Conservation (phyloP, 2,329 filamentous ascomycete species). For the Fusarium tricinctum region DNA sequence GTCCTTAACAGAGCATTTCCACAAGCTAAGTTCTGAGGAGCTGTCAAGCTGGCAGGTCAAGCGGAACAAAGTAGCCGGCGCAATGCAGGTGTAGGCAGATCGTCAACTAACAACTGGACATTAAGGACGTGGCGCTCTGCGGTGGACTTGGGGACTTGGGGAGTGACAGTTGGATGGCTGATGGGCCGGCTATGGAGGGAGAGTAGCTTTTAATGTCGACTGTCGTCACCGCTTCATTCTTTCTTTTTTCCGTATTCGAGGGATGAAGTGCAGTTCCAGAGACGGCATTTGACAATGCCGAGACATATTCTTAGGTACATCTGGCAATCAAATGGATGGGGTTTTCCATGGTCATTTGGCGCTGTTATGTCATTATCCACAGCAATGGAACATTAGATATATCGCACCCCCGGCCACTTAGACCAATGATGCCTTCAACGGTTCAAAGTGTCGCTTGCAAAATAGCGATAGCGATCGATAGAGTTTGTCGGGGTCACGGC, state of each 20-base stretch:
- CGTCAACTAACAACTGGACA: conserved; percentile 28
- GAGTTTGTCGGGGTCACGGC: conserved; percentile 17
- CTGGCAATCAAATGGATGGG: not conserved
- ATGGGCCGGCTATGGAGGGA: conserved; percentile 27
- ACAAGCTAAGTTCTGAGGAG: conserved; percentile 4
- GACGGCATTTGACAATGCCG: conserved; percentile 19
- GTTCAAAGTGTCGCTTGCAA: not conserved
- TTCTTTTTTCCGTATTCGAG: conserved; percentile 1
- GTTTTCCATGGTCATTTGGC: not conserved
- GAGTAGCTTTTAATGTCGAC: conserved; percentile 15
- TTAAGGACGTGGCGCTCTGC: conserved; percentile 36
- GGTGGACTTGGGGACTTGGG: conserved; percentile 17
- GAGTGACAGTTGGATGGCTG: conserved; percentile 17
- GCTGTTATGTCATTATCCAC: conserved; percentile 23
- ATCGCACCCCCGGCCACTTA: not conserved
- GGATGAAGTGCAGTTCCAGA: conserved; percentile 8
- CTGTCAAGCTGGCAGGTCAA: conserved; percentile 26
- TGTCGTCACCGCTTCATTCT: conserved; percentile 18
- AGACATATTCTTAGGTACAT: conserved; percentile 13
- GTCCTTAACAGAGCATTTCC: conserved; percentile 25
- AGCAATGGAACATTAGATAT: conserved; percentile 3
- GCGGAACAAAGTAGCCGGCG: conserved; percentile 24
- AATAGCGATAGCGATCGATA: conserved; percentile 15
- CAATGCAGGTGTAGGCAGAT: conserved; percentile 30
- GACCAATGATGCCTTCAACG: conserved; percentile 9